Percentiles rank a stretch among this genome's conserved stretches.
These are phyloP conservation scores for Penicillium lividum DNA, from an alignment of 495 filamentous ascomycete genomes.

Conservation along the genomic window DNA sequence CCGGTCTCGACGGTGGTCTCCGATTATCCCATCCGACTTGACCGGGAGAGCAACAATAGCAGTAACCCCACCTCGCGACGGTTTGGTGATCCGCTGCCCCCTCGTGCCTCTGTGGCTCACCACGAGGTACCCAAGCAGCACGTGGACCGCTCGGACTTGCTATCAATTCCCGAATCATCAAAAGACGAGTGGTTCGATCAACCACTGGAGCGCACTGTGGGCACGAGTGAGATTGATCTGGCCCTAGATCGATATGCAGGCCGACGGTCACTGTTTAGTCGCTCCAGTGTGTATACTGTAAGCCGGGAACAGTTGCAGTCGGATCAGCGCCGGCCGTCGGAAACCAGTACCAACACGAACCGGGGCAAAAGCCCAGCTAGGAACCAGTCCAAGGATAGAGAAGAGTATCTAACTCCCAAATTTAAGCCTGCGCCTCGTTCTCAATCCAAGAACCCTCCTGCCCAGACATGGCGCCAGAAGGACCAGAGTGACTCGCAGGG, in stretches of 20 bases:
- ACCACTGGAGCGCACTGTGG: constrained; percentile 35
- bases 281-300: constrained; percentile 24
- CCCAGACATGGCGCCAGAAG: constrained; percentile 10
- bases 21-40: constrained; percentile 26
- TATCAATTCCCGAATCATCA: constrained; percentile 24
- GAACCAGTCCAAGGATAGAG: constrained; percentile 24
- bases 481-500: constrained; percentile 3
- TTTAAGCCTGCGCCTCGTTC: constrained; percentile 10
- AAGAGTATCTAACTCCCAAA: constrained; percentile 23
- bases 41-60: constrained; percentile 1
- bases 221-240: constrained; percentile 42
- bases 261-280: constrained; percentile 27
- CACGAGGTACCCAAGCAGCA: constrained; percentile 13
- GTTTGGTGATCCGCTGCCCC: constrained; percentile 33
- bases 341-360: constrained; percentile 15
- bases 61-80: constrained; percentile 6
- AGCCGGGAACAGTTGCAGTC: constrained; percentile 30
- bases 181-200: constrained; percentile 31
- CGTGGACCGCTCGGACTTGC: constrained; percentile 22
- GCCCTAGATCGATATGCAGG: constrained; percentile 39
- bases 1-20: constrained; percentile 39
- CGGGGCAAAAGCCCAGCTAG: constrained; percentile 26
- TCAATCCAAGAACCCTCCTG: constrained; percentile 12
- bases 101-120: constrained; percentile 14
- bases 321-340: constrained; percentile 24